Base-by-base conservation (phyloP, 2,329 filamentous ascomycete species). In the Cercospora sp. region DNA sequence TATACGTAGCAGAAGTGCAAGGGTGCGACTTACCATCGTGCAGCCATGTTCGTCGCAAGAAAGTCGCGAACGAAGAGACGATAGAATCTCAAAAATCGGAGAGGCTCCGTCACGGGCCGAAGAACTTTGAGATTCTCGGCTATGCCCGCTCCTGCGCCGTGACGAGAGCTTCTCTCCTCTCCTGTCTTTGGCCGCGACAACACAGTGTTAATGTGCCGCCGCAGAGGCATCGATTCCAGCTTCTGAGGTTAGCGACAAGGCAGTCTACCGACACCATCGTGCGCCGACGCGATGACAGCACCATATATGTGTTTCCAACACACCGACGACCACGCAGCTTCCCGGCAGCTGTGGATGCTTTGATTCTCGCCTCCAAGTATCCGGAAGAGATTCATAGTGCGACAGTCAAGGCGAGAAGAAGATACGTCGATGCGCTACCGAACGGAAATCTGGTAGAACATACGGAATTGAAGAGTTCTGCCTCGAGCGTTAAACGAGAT, bases 11-110 rank as follows among this genome's bases (percentile, higher is more conserved):
- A 28, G 31, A 58, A 33, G 10, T 39, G 36, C n/a, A 20, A 20
- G 13, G 31, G 10, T 18, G 51, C 36, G 10, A 69, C 70, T 59
- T 60, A 71, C 70, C 71, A 73, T 73, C 53, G 63, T 69, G 59
- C 23, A 45, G 64, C 69, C 69, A 71, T 71, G 16, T 31, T 65
- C 45, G 26, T 39, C 12, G 18, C n/a, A 51, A 66, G 45, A 67
- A 65, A 51, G 64, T 62, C 48, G 30, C 55, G 36, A 55, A 60
- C 26, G 57, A 45, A 33, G 30, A 36, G 9, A 51, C 51, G 64
- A 28, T 61, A 45, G 60, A 55, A 64, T 60, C 60, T 67, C 53
- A 60, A 60, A 61, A 59, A 67, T 45, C 48, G 48, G 23, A 55
- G 48, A 26, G 5, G 23, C 5, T 23, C 23, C 36, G 36, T 42